Evolutionary conservation across 1,139 yeast genomes (phyloP).

Genomic region (Lodderomyces elongisporus): DNA sequence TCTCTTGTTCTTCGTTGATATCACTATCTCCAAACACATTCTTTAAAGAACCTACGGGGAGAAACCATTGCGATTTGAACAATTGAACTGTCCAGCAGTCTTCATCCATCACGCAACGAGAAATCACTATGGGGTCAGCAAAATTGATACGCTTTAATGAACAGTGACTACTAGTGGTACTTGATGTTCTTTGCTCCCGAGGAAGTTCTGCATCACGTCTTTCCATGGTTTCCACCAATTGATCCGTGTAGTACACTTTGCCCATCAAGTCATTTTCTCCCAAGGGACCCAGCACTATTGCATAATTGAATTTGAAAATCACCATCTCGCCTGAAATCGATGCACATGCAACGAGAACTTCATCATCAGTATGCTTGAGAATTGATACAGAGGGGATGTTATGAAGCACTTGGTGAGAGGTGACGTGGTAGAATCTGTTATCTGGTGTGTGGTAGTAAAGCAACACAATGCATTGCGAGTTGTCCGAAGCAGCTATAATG

Average conservation of each 20-base stretch:
- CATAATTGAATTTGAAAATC: conserved; percentile 31
- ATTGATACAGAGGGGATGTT: conserved; percentile 55
- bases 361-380: conserved; percentile 4
- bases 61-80: conserved; percentile 38
- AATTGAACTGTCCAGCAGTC: conserved; percentile 55
- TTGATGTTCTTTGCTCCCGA: background rate
- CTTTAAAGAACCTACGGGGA: conserved; percentile 42
- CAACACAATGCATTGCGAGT: conserved; percentile 44
- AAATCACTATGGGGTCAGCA: conserved; percentile 20
- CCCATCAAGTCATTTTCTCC: conserved; percentile 15
- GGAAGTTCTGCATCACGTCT: conserved; percentile 11
- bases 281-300: conserved; percentile 26
- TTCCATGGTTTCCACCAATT: conserved; percentile 24
- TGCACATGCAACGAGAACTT: conserved; percentile 32
- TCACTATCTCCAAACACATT: conserved; percentile 45
- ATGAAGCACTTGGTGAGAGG: conserved; percentile 44
- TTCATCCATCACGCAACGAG: conserved; percentile 36
- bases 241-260: conserved; percentile 24
- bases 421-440: conserved; percentile 26
- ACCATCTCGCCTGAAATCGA: conserved; percentile 49
- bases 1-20: conserved; percentile 27
- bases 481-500: conserved; percentile 53
- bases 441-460: conserved; percentile 30
- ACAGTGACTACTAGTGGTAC: background rate
- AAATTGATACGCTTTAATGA: conserved; percentile 18